Evolutionary conservation across 495 filamentous ascomycete genomes (phyloP).

Genomic region (Hypoxylon perforatum): DNA sequence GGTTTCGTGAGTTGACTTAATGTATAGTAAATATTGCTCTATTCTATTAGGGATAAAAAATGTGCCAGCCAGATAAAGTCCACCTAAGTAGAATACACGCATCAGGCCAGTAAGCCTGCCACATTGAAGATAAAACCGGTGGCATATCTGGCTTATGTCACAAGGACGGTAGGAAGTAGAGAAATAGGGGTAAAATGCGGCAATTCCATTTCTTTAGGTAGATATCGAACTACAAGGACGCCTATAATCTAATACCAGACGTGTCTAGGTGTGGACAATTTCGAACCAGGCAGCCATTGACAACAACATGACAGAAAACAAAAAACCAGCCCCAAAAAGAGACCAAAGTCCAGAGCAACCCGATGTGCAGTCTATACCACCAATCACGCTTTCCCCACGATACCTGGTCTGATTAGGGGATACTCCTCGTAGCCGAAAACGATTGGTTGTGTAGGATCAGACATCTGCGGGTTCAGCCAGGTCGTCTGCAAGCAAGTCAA

Average conservation of each 20-base stretch:
- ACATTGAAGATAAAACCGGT: background rate
- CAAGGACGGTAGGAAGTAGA: background rate
- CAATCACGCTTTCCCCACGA: background rate
- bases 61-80: too few species aligned
- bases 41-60: too few species aligned
- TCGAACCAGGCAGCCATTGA: background rate
- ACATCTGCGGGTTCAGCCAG: background rate
- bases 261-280: slow-evolving; percentile 7
- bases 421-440: background rate
- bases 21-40: too few species aligned
- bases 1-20: too few species aligned
- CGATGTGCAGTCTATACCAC: slow-evolving; percentile 1
- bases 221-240: background rate
- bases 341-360: background rate
- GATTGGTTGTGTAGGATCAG: slow-evolving; percentile 7
- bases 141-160: background rate
- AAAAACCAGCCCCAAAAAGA: background rate
- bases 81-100: too few species aligned
- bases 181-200: slow-evolving; percentile 23
- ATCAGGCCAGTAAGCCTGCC: too few species aligned
- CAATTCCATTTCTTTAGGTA: slow-evolving; percentile 33
- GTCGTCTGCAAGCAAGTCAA: slow-evolving; percentile 17
- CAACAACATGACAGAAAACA: background rate
- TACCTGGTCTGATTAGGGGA: too few species aligned
- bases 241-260: slow-evolving; percentile 1